Evolutionary conservation across 2,329 filamentous ascomycete genomes (phyloP), one percentile per base, ranked within the genome.

Genomic region (Aspergillus neoniger): DNA sequence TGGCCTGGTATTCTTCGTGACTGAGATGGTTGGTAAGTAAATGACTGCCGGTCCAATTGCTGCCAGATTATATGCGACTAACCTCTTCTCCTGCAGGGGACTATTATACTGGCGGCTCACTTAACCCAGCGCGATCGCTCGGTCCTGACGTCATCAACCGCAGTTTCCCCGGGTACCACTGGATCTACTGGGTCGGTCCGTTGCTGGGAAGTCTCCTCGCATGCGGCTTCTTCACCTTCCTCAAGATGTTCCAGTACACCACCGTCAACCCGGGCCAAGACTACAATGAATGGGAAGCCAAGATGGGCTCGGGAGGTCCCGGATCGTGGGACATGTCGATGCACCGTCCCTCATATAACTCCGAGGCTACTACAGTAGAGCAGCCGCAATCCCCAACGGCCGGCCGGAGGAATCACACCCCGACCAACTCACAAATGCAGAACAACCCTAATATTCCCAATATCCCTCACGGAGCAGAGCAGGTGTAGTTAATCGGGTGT

Each of bases 1-100:
- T 66, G 90, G 90, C 1, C 75, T 91, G 2, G 81, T 88, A 0
- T 81, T 92, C 56, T 91, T 92, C 72, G 82, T 91, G 47, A 78
- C 79, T 0, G 81, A 86, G 59, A 63, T 86, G 53, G 75, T 79
- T 4, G 82, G 81, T 74, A 70, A 32, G 69, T 63, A 7, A 1
- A 3, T 14, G 0, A n/a, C 12, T 30, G 12, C 2, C 2, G 10
- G 12, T 19, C 3, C 15, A 3, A 12, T 8, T 36, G 10, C 9
- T 15, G 2, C 5, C 2, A 17, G 30, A 32, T 50, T 0, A 3
- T 17, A 6, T 17, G 17, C 17, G n/a, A 50, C 23, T 19, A 14
- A 6, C 8, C 44, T 47, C 19, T 10, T 10, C 17, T 21, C 8
- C 5, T 10, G 4, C 14, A 80, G 79, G 79, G 25, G 78, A 79